Evolutionary conservation across 1,284 basidiomycete species (phyloP), one percentile per base, ranked within the genome.

Genomic region (Papiliotrema nemorosa): DNA sequence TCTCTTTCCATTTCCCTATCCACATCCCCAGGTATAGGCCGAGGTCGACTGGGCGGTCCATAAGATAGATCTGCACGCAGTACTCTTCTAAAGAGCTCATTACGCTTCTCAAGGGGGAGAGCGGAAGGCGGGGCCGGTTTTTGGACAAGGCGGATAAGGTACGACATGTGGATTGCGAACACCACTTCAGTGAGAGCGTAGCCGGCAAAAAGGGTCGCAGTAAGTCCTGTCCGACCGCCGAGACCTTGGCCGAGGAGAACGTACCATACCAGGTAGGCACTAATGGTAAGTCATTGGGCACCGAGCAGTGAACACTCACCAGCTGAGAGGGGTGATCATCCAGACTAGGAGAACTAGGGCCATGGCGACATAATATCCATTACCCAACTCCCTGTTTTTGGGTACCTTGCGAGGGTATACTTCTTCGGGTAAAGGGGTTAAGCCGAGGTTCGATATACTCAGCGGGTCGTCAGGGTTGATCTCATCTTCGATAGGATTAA

Each of bases 161-260:
- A 76, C 53, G 75, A 75, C 63, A 88, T 81, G 70, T 88, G 84
- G 37, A 89, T 65, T 54, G 84, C 85, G 74, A 93, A 94, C 53
- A 84, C 67, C n/a, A 66, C 60, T 49, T 73, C 70, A 40, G 59
- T 58, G 7, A 60, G 42, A 3, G 69, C 59, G 49, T 65, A 73
- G 2, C 54, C 58, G 5, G 67, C 69, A 35, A 69, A 57, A 5
- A 60, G 42, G 18, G 55, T 59, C 2, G 55, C 53, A 13, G 62
- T 63, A 16, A 81, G 42, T 73, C 71, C 44, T 57, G 64, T 73
- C 72, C 77, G 22, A 72, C 66, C 53, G 5, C 44, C 44, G n/a
- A 54, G n/a, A 12, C 52, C 53, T 9, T 52, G 60, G 75, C 80
- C 31, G 68, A 68, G 71, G 64, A 80, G 54, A 80, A 64, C 49